A percentile compares a stretch with the other conserved stretches of the same genome.
phyloP scores from a whole-genome alignment of 768 basidiomycete genomes.

The Pisolithus sp. region DNA sequence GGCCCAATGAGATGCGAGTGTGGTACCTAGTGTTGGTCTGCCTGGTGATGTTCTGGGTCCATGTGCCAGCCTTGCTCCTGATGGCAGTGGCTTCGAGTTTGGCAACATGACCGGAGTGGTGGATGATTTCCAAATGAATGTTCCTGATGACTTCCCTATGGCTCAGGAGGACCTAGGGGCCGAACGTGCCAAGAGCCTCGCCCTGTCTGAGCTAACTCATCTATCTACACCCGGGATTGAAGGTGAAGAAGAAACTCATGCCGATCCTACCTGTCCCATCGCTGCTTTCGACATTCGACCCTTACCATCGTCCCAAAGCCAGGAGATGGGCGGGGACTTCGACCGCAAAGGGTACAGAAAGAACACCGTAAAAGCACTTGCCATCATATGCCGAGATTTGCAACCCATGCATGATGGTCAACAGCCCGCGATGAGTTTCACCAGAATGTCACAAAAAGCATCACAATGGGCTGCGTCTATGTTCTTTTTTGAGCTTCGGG shows the following conservation, averaged over 20 bases:
- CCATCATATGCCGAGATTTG: slow-evolving; percentile 67
- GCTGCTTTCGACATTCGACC: slow-evolving; percentile 71
- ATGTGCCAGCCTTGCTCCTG: slow-evolving; percentile 48
- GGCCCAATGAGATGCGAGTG: slow-evolving; percentile 58
- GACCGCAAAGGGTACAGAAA: slow-evolving; percentile 78
- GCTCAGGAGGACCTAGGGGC: slow-evolving; percentile 27
- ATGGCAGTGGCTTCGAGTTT: slow-evolving; percentile 54
- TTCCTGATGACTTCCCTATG: slow-evolving; percentile 41
- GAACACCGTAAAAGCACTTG: slow-evolving; percentile 82
- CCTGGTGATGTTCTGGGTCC: slow-evolving; percentile 51
- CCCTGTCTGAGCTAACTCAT: slow-evolving; percentile 52
- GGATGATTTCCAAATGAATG: slow-evolving; percentile 71
- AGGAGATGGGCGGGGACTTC: slow-evolving; percentile 37
- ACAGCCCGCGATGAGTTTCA: slow-evolving; percentile 71
- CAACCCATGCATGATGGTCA: slow-evolving; percentile 44
- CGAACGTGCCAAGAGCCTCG: slow-evolving; percentile 41
- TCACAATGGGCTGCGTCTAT: slow-evolving; percentile 87
- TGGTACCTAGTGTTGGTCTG: slow-evolving; percentile 55
- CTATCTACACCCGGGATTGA: slow-evolving; percentile 64
- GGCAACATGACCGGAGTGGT: slow-evolving; percentile 46
- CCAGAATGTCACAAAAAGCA: slow-evolving; percentile 73
- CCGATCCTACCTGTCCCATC: slow-evolving; percentile 69
- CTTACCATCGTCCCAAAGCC: slow-evolving; percentile 44
- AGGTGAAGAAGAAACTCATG: slow-evolving; percentile 56
- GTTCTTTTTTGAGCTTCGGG: slow-evolving; percentile 97